phyloP scores from a whole-genome alignment of 371 early-diverging fungal genomes.

The Sporodiniella umbellata region DNA sequence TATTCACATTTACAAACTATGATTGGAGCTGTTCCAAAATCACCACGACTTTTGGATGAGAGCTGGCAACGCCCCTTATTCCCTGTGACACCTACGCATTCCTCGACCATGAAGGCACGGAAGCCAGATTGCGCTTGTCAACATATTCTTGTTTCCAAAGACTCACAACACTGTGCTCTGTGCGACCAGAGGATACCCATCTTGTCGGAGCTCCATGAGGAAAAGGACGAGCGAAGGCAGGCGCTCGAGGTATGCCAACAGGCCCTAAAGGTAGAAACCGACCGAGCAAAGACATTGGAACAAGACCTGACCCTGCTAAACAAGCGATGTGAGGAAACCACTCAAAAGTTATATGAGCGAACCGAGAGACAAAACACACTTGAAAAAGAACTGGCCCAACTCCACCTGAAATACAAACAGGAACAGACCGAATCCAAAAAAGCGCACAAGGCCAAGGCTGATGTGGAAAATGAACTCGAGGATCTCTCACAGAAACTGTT shows the following conservation, averaged over 20 bases:
- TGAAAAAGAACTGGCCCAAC: slow-evolving; percentile 38
- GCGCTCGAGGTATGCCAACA: slow-evolving; percentile 27
- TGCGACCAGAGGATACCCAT: slow-evolving; percentile 49
- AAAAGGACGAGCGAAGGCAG: slow-evolving; percentile 23
- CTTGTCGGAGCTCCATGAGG: slow-evolving; percentile 35
- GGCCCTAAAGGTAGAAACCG: slow-evolving; percentile 16
- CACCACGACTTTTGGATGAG: slow-evolving; percentile 6
- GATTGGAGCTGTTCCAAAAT: slow-evolving; percentile 44
- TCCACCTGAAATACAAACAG: slow-evolving; percentile 52
- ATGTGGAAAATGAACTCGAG: slow-evolving; percentile 84
- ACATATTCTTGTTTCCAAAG: slow-evolving; percentile 27
- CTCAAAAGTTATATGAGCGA: slow-evolving; percentile 27
- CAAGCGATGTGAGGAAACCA: slow-evolving; percentile 26
- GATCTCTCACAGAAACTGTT: slow-evolving; percentile 81
- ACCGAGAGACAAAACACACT: slow-evolving; percentile 29
- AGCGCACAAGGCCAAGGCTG: slow-evolving; percentile 71
- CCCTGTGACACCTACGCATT: slow-evolving; percentile 2
- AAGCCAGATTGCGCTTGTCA: slow-evolving; percentile 36
- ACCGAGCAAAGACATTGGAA: slow-evolving; percentile 16
- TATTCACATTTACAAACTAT: slow-evolving; percentile 52
- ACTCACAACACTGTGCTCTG: slow-evolving; percentile 36
- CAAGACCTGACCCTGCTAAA: slow-evolving; percentile 24
- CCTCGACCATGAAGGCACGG: slow-evolving; percentile 3
- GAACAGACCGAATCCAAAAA: slow-evolving; percentile 79
- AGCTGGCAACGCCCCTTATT: background rate